Percentiles rank a stretch among this genome's conserved stretches.
These are phyloP conservation scores for Oryza coarctata DNA, from an alignment of 176 grass and related monocot species.

Conservation along the genomic window DNA sequence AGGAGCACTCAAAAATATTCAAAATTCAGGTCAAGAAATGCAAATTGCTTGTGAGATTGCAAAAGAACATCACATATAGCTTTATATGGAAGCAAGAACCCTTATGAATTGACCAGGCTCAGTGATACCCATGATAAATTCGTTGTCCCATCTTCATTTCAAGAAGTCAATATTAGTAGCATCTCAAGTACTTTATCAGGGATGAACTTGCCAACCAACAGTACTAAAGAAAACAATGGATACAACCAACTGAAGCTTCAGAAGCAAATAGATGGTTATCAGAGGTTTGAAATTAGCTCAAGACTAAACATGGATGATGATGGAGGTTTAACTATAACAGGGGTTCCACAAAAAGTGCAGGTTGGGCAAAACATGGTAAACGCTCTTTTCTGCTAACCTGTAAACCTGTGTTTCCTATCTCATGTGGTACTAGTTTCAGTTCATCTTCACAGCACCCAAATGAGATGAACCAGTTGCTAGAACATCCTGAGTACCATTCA, in stretches of 20 bases:
- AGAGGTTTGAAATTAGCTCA: not conserved
- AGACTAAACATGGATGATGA: not conserved
- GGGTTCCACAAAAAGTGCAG: not conserved
- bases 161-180: not conserved
- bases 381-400: not conserved
- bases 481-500: not conserved
- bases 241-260: not conserved
- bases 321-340: not conserved
- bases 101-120: not conserved
- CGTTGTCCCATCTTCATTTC: not conserved
- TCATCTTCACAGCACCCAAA: not conserved
- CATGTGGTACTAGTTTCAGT: not conserved
- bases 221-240: not conserved
- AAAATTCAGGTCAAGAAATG: not conserved
- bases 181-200: not conserved
- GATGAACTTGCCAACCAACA: not conserved
- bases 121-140: not conserved
- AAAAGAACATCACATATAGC: not conserved
- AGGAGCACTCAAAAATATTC: not conserved
- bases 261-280: not conserved
- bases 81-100: not conserved
- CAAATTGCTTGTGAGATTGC: not conserved
- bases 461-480: not conserved
- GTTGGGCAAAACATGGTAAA: not conserved
- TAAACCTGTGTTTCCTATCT: not conserved